Base-by-base conservation (phyloP, 495 filamentous ascomycete genomes). In the Clohesyomyces aquaticus region DNA sequence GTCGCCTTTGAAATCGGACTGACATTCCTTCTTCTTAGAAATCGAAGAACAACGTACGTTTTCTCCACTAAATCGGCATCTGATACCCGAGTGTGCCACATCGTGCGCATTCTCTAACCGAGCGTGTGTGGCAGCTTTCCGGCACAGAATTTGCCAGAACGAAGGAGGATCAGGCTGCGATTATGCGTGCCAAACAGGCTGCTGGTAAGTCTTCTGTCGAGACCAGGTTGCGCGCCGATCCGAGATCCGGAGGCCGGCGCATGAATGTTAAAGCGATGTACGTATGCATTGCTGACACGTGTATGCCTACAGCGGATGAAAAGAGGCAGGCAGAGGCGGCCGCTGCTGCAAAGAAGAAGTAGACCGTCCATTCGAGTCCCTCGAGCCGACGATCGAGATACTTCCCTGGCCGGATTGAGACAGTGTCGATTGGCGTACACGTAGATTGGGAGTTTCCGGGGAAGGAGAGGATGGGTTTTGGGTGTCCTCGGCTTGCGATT, bases 151-250 rank as follows among this genome's bases (percentile, higher is more conserved):
- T 86, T 73, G 79, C 82, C 65, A 84, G 83, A 55, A 80, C 86
- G 51, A 93, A 92, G 77, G 91, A 96, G 72, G 77, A 83, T 38
- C 83, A 84, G 51, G 92, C 93, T 21, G 81, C 82, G 38, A 91
- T 90, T 74, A 97, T 97, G 93, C 83, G 89, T 38, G 83, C 88
- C 76, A 97, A 97, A 82, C 93, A 97, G 77, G 82, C 79, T 63
- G 88, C 87, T 64, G 91, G 91, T 96, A 81, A 53, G 70, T 66
- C n/a, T 51, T n/a, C n/a, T n/a, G n/a, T n/a, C n/a, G n/a, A 29
- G 16, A 3, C 22, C 25, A 16, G 19, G 25, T 8, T 52, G 11
- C 23, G 8, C 9, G 14, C 29, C 38, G 9, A n/a, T 51, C 41
- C 18, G 25, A 11, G 21, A 21, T 29, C 23, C 26, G 43, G 32